A percentile compares a stretch with the other conserved stretches of the same genome.
These are phyloP conservation scores for Kitagawia praeruptora DNA, from an alignment of 129 eudicot species.

Conservation along the genomic window DNA sequence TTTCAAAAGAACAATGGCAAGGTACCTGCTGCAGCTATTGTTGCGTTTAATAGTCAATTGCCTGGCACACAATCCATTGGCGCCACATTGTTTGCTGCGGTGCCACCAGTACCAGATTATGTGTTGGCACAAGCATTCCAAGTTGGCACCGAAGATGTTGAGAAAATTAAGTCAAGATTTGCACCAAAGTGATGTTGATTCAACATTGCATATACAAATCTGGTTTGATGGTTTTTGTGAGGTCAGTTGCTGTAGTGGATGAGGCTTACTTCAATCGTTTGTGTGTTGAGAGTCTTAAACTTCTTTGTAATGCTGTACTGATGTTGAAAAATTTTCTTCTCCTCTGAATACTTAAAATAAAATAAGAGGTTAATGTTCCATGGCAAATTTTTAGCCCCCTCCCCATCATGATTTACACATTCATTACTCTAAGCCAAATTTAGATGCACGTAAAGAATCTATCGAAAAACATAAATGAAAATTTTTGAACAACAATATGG, in stretches of 20 bases:
- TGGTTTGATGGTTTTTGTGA: background rate
- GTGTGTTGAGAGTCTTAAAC: background rate
- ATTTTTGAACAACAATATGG: no score
- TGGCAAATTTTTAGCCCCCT: no score
- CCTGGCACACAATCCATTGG: slow-evolving; percentile 70
- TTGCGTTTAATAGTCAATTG: slow-evolving; percentile 57
- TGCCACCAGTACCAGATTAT: slow-evolving; percentile 56
- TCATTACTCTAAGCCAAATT: no score
- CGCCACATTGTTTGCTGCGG: slow-evolving; percentile 43
- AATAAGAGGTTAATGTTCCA: background rate
- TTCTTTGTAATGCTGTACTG: background rate
- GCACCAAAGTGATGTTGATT: background rate
- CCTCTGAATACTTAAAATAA: background rate
- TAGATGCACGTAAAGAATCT: no score
- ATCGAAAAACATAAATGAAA: no score
- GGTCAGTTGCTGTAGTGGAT: background rate
- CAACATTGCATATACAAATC: background rate
- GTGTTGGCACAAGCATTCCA: slow-evolving; percentile 62
- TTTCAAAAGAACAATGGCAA: slow-evolving; percentile 22
- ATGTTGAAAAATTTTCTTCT: background rate
- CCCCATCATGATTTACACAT: no score
- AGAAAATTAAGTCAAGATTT: slow-evolving; percentile 7
- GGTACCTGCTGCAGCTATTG: slow-evolving; percentile 35
- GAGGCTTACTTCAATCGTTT: background rate
- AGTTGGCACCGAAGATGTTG: slow-evolving; percentile 40